Percentiles rank a stretch among this genome's conserved stretches.
phyloP scores from a whole-genome alignment of 148 eudicot genomes.

The Heliosperma pusillum region DNA sequence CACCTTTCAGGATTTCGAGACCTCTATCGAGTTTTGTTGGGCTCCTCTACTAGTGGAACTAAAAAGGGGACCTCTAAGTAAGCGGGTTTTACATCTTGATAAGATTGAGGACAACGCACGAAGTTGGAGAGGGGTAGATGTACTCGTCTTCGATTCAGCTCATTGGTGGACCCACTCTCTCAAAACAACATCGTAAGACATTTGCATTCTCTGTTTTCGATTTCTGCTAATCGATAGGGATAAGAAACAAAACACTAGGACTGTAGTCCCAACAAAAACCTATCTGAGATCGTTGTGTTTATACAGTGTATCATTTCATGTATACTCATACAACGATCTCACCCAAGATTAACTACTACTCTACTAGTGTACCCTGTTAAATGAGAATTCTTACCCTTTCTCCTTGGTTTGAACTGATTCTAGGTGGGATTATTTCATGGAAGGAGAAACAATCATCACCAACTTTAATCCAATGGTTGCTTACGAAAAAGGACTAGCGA shows the following conservation, averaged over 20 bases:
- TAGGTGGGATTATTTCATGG: constrained; percentile 83
- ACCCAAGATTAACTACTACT: no score
- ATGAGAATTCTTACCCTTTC: neutral
- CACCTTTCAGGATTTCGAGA: constrained; percentile 56
- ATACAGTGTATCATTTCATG: no score
- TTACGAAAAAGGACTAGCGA: constrained; percentile 60
- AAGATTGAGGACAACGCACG: constrained; percentile 72
- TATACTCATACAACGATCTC: no score
- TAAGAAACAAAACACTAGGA: no score
- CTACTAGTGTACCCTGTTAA: neutral
- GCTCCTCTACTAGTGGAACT: constrained; percentile 80
- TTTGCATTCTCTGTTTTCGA: no score
- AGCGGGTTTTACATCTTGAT: constrained; percentile 68
- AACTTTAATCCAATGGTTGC: constrained; percentile 70
- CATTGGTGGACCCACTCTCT: constrained; percentile 91
- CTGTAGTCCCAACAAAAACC: no score
- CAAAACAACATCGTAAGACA: constrained; percentile 37
- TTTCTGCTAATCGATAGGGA: no score
- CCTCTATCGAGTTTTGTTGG: constrained; percentile 74
- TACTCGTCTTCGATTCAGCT: constrained; percentile 81
- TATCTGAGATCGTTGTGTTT: no score
- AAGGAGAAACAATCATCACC: constrained; percentile 40
- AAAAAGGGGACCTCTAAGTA: constrained; percentile 34
- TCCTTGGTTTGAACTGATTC: neutral
- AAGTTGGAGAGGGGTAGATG: constrained; percentile 72